Evolutionary conservation across 805 yeast genomes (phyloP).

Genomic region (Ogataea sp.): DNA sequence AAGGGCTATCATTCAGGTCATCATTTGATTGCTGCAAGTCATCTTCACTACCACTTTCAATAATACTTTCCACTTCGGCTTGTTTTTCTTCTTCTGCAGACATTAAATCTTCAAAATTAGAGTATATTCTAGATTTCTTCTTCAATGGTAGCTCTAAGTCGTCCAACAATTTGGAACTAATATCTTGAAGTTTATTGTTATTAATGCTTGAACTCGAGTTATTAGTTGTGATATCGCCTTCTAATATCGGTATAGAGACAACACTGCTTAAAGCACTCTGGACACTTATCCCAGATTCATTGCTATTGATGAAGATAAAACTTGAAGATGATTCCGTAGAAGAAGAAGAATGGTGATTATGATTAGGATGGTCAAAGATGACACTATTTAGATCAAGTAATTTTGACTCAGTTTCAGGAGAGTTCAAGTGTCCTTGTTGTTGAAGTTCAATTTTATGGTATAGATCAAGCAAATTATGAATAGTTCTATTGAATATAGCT

Average conservation of each 20-base stretch:
- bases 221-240: not conserved
- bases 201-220: not conserved
- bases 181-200: not conserved
- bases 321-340: not conserved
- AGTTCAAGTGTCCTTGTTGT: not conserved
- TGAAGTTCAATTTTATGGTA: not conserved
- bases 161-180: not conserved
- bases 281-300: not conserved
- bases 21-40: too few species aligned
- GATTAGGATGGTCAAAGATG: not conserved
- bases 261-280: not conserved
- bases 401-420: too few species aligned
- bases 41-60: not conserved
- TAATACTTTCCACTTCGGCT: not conserved
- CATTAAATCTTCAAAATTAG: conserved; percentile 18
- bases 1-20: too few species aligned
- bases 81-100: not conserved
- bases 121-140: conserved; percentile 16
- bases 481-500: conserved; percentile 17
- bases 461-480: conserved; percentile 17
- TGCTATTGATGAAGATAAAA: not conserved
- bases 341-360: not conserved
- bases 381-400: too few species aligned
- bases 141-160: conserved; percentile 21
- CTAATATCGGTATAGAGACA: not conserved